Percentiles rank a stretch among this genome's conserved stretches.
Conservation (phyloP, 208 protist genomes). For the Leptomonas seymouri region DNA sequence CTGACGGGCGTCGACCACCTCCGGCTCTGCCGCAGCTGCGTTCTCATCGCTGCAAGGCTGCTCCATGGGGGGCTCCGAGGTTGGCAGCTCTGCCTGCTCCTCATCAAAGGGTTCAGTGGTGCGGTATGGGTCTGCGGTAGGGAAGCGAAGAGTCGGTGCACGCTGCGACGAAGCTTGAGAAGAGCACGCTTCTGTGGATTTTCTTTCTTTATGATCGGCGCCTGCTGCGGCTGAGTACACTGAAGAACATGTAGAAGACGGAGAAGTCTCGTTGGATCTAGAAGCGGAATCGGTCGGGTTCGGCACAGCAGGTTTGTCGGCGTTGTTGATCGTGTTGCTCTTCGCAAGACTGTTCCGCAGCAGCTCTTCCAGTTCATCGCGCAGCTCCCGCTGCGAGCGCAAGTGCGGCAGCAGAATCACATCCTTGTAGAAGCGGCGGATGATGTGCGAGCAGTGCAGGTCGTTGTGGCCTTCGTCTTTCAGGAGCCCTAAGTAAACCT, state of each 20-base stretch:
- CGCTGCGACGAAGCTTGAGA: not conserved
- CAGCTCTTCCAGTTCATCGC: constrained; percentile 21
- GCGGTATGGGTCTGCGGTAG: constrained; percentile 1
- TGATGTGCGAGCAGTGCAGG: constrained; percentile 33
- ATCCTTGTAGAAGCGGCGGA: constrained; percentile 54
- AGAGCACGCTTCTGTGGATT: not conserved
- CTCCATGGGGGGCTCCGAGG: not conserved
- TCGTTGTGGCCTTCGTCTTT: constrained; percentile 37
- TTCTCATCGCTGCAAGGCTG: not conserved
- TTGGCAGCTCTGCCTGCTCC: not conserved
- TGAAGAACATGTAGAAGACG: no score
- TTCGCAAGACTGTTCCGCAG: constrained; percentile 9
- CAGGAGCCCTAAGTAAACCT: constrained; percentile 41
- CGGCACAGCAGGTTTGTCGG: not conserved
- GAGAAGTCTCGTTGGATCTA: not conserved
- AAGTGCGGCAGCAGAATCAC: constrained; percentile 46
- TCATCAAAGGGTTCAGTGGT: constrained; percentile 20
- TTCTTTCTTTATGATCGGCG: not conserved
- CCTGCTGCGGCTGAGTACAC: not conserved
- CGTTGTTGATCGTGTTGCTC: not conserved
- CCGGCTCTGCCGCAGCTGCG: not conserved
- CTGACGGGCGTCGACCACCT: not conserved
- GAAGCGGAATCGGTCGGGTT: constrained; percentile 3
- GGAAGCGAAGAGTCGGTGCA: constrained; percentile 1
- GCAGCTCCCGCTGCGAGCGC: constrained; percentile 26